Conservation (phyloP, 495 filamentous ascomycete genomes). For the Pyrenopolyporus hunteri region DNA sequence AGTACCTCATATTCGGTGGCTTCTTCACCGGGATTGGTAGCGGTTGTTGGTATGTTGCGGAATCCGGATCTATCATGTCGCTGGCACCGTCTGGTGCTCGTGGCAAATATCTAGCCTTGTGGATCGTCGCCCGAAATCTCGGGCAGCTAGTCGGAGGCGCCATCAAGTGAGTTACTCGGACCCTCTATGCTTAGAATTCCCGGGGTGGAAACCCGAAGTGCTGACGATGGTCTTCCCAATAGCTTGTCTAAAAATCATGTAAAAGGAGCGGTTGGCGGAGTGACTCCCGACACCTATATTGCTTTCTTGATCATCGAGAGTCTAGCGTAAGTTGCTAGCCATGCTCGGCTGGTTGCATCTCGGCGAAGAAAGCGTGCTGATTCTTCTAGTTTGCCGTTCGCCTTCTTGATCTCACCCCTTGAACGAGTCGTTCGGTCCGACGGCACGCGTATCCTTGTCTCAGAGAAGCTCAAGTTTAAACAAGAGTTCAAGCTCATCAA, state of each 20-base stretch:
- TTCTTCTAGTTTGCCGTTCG: slow-evolving; percentile 50
- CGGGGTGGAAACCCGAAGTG: slow-evolving; percentile 45
- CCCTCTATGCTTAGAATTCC: slow-evolving; percentile 24
- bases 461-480: slow-evolving; percentile 36
- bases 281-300: slow-evolving; percentile 32
- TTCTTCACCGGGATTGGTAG: slow-evolving; percentile 54
- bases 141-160: slow-evolving; percentile 55
- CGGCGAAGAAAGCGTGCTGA: slow-evolving; percentile 8
- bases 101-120: slow-evolving; percentile 55
- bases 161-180: slow-evolving; percentile 52
- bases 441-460: slow-evolving; percentile 51
- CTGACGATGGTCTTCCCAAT: slow-evolving; percentile 48
- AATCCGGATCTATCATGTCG: slow-evolving; percentile 56
- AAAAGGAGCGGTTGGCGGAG: slow-evolving; percentile 26
- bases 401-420: slow-evolving; percentile 52
- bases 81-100: slow-evolving; percentile 53
- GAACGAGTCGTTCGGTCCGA: slow-evolving; percentile 54
- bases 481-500: slow-evolving; percentile 32
- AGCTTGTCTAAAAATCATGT: slow-evolving; percentile 33
- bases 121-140: slow-evolving; percentile 56
- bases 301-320: slow-evolving; percentile 35
- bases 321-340: slow-evolving; percentile 16
- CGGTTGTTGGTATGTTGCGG: slow-evolving; percentile 56
- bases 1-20: slow-evolving; percentile 52
- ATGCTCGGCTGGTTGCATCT: background rate